A percentile compares a stretch with the other conserved stretches of the same genome.
Conservation (phyloP, 2,329 filamentous ascomycete species). For the Ophiostoma triangulosporum region DNA sequence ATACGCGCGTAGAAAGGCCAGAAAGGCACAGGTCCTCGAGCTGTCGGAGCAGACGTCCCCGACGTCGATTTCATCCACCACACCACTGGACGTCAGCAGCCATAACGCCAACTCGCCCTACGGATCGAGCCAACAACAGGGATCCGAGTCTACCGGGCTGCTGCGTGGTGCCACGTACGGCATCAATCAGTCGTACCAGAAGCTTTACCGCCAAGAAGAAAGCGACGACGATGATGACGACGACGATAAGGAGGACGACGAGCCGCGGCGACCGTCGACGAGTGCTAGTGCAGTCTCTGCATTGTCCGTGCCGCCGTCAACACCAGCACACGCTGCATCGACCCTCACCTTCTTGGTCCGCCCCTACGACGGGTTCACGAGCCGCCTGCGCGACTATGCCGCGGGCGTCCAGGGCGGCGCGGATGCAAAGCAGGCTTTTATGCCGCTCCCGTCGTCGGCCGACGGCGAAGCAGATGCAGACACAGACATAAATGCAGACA, state of each 20-base stretch:
- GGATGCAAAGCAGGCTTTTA: slow-evolving; percentile 6
- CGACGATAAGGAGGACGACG: background rate
- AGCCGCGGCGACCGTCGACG: slow-evolving; percentile 13
- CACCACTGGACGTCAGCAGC: background rate
- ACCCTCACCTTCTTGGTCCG: slow-evolving; percentile 11
- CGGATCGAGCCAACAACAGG: background rate
- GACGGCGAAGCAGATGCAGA: background rate
- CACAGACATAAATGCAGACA: background rate
- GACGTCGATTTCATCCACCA: background rate
- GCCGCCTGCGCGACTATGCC: slow-evolving; percentile 9
- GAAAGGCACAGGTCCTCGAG: background rate
- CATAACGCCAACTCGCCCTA: background rate
- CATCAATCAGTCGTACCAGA: background rate
- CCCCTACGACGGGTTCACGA: slow-evolving; percentile 14
- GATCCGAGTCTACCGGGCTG: background rate
- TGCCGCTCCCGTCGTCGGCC: background rate
- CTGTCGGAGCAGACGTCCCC: background rate
- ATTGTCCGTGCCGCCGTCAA: background rate
- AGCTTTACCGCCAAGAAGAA: background rate
- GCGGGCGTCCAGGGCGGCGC: slow-evolving; percentile 9
- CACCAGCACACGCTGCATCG: background rate
- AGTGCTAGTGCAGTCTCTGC: background rate
- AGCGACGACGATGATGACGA: background rate
- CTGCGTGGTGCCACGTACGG: slow-evolving; percentile 1
- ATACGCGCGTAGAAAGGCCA: background rate